These are phyloP conservation scores for Xylariaceae sp. DNA, from an alignment of 2,329 filamentous ascomycete genomes.

Conservation along the genomic window DNA sequence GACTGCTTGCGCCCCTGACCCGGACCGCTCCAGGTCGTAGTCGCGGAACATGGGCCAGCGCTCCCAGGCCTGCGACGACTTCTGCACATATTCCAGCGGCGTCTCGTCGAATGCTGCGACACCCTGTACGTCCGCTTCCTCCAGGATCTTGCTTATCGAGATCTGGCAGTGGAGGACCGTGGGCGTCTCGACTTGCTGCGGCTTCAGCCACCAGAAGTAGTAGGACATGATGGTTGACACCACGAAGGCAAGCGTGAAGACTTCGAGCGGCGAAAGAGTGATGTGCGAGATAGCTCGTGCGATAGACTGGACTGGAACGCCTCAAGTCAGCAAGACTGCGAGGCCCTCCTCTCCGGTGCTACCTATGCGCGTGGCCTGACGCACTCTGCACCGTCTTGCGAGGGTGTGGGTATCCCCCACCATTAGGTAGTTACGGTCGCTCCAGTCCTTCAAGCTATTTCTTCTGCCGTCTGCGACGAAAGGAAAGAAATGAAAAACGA, in stretches of 20 bases:
- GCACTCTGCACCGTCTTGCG: too few species aligned
- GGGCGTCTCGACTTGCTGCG: slow-evolving; percentile 6
- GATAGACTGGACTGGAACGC: not conserved
- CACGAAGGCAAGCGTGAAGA: slow-evolving; percentile 10
- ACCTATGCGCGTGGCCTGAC: too few species aligned
- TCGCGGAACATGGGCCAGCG: not conserved
- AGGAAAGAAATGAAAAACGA: too few species aligned
- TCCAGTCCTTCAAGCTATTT: too few species aligned
- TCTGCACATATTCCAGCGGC: slow-evolving; percentile 4
- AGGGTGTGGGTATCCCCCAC: too few species aligned
- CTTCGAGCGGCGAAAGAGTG: slow-evolving; percentile 7
- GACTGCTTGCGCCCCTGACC: not conserved
- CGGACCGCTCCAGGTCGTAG: slow-evolving; percentile 1
- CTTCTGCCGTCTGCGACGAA: too few species aligned
- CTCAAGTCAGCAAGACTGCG: too few species aligned
- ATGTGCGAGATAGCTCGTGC: not conserved
- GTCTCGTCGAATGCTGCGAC: slow-evolving; percentile 1
- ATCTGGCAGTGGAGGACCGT: not conserved
- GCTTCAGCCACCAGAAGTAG: slow-evolving; percentile 12
- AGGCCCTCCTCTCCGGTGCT: too few species aligned
- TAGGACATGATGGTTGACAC: slow-evolving; percentile 6
- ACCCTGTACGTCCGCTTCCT: not conserved
- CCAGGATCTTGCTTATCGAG: not conserved
- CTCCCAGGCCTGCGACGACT: slow-evolving; percentile 2
- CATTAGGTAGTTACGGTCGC: too few species aligned